Base-by-base conservation (phyloP, 331 rosid genomes). In the Pyrus hybrid region DNA sequence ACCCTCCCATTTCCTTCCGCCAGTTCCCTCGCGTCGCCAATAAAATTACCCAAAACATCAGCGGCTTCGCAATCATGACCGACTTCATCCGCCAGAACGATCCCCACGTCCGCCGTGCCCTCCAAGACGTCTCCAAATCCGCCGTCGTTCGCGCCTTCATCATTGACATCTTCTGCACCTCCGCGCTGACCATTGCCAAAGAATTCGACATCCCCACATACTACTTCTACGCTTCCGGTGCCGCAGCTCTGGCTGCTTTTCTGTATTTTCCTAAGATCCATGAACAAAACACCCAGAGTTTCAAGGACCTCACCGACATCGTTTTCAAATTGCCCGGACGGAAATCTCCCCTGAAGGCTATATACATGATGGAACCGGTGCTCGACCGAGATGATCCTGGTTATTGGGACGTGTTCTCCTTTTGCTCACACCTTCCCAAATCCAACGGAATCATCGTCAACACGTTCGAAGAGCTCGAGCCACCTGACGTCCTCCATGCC, bases 151-250 rank as follows among this genome's bases (percentile, higher is more conserved):
- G 76, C 5, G 84, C 90, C n/a, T 70, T 88, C 13, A 2, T 90
- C 22, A 82, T 90, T 8, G 96, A 90, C 13, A 0, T 80, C 20
- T 85, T 88, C 79, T 90, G 93, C 69, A 70, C 85, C 2, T 76
- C 86, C 0, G 83, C 87, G 1, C 73, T 84, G 13, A 29, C 51
- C 5, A 2, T 71, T 0, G 90, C 65, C 18, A 68, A 66, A 6
- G 54, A 79, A 0, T 17, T 85, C 8, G 63, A 33, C 7, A 74
- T 91, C 14, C 89, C 96, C 0, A 82, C 87, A 0, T 87, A 79
- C 82, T 87, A 75, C 51, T 88, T 87, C 82, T 70, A 32, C 85
- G 68, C 93, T 10, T 85, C 91, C 0, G 89, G 90, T 3, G 90
- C 90, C 1, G 84, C 83, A 6, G 45, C 57, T 25, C 85, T 88